A percentile compares a stretch with the other conserved stretches of the same genome.
These are phyloP conservation scores for Claviceps digitariae DNA, from an alignment of 2,329 filamentous ascomycete species.

Conservation along the genomic window DNA sequence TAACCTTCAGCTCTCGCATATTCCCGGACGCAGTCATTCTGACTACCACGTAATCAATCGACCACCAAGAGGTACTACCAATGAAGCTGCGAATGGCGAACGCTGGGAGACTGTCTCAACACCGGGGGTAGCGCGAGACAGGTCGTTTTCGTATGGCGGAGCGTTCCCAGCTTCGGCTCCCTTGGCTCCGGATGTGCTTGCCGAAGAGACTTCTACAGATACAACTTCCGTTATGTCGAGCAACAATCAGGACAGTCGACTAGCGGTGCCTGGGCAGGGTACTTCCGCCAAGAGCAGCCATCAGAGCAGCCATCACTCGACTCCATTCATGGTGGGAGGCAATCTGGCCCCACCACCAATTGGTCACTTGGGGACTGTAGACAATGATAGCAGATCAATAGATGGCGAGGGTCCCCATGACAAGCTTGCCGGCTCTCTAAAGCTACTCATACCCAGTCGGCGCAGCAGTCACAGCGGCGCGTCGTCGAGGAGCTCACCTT, in stretches of 20 bases:
- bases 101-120: slow-evolving; percentile 3
- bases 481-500: slow-evolving; percentile 45
- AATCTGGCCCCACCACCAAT: slow-evolving; percentile 28
- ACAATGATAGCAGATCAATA: neutral
- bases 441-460: slow-evolving; percentile 34
- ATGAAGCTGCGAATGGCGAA: slow-evolving; percentile 11
- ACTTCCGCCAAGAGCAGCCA: neutral
- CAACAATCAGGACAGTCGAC: neutral
- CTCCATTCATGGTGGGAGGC: slow-evolving; percentile 24
- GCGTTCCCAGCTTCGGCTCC: neutral
- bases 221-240: neutral
- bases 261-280: slow-evolving; percentile 9
- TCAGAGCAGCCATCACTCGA: slow-evolving; percentile 3
- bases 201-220: neutral
- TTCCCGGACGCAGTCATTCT: slow-evolving; percentile 48
- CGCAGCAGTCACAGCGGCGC: slow-evolving; percentile 27
- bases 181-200: neutral
- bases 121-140: slow-evolving; percentile 6
- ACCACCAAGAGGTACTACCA: slow-evolving; percentile 16
- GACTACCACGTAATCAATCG: slow-evolving; percentile 16
- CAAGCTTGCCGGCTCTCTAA: slow-evolving; percentile 16
- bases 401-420: slow-evolving; percentile 1
- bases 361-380: slow-evolving; percentile 10
- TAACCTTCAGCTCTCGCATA: slow-evolving; percentile 57
- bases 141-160: slow-evolving; percentile 9